Percentiles rank a stretch among this genome's conserved stretches.
Evolutionary conservation across 192 early-diverging fungal genomes (phyloP).

Genomic region (Backusella australiensis): DNA sequence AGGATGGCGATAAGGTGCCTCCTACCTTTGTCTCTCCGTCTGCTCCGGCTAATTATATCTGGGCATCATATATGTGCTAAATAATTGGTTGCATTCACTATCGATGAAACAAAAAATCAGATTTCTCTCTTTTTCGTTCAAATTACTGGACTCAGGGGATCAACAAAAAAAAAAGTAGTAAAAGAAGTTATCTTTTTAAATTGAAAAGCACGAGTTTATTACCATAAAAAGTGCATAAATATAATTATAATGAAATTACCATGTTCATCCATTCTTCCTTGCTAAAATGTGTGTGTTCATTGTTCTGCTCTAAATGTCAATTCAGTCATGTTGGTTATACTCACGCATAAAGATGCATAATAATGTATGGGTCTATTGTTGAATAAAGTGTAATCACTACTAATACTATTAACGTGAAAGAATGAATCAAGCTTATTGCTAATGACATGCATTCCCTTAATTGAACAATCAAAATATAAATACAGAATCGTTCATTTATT

Average conservation of each 20-base stretch:
- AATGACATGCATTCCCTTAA: neutral
- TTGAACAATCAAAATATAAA: neutral
- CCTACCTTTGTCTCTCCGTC: slow-evolving; percentile 29
- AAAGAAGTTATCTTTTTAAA: neutral
- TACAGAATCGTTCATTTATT: neutral
- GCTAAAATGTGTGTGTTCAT: neutral
- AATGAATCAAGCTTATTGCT: too few species aligned
- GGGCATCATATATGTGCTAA: slow-evolving; percentile 33
- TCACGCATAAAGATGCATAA: neutral
- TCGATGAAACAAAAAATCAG: neutral
- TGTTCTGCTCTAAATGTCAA: neutral
- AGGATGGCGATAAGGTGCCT: slow-evolving; percentile 24
- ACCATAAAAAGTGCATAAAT: neutral
- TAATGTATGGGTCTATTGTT: too few species aligned
- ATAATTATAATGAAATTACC: neutral
- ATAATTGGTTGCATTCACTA: neutral
- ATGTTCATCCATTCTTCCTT: neutral
- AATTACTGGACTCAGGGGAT: neutral
- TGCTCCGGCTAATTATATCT: slow-evolving; percentile 37
- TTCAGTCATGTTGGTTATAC: neutral
- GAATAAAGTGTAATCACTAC: too few species aligned
- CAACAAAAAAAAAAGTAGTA: neutral
- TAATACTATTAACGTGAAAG: too few species aligned
- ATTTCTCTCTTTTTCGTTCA: neutral
- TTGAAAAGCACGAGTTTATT: neutral